Conservation (phyloP, 108 stramenopile genomes). For the Tribonema minus region DNA sequence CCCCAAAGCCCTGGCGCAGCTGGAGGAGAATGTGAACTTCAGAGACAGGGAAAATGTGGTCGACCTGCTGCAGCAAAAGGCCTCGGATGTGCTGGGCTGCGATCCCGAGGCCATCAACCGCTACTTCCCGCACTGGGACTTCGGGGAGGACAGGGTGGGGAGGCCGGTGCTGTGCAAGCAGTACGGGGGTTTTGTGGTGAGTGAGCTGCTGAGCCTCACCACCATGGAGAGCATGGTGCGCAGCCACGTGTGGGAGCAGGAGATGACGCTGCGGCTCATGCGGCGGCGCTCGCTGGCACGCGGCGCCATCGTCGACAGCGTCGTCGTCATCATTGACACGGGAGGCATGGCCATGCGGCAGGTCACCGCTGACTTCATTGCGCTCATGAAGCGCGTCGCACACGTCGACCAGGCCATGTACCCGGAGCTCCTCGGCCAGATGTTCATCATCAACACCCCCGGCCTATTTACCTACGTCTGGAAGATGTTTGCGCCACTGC, state of each 20-base stretch:
- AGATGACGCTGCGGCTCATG: conserved; percentile 16
- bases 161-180: conserved; percentile 38
- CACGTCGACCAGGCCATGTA: conserved; percentile 47
- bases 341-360: conserved; percentile 29
- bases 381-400: conserved; percentile 46
- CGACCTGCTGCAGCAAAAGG: conserved; percentile 26
- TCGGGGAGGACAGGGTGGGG: conserved; percentile 33
- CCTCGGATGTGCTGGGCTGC: conserved; percentile 40
- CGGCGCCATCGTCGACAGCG: conserved; percentile 14
- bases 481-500: conserved; percentile 36
- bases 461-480: conserved; percentile 50
- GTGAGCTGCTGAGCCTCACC: conserved; percentile 30
- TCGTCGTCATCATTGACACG: conserved; percentile 23
- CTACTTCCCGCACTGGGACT: conserved; percentile 47
- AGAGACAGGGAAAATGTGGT: neutral
- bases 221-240: conserved; percentile 26
- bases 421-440: conserved; percentile 50
- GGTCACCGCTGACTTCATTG: conserved; percentile 49
- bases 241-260: conserved; percentile 22
- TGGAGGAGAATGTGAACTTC: conserved; percentile 30
- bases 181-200: conserved; percentile 43
- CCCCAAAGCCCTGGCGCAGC: conserved; percentile 26
- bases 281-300: conserved; percentile 3
- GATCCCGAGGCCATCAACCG: conserved; percentile 19
- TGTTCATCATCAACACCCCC: conserved; percentile 58